A percentile compares a stretch with the other conserved stretches of the same genome.
Evolutionary conservation across 2,329 filamentous ascomycete genomes (phyloP).

Genomic region (Colletotrichum melonis): DNA sequence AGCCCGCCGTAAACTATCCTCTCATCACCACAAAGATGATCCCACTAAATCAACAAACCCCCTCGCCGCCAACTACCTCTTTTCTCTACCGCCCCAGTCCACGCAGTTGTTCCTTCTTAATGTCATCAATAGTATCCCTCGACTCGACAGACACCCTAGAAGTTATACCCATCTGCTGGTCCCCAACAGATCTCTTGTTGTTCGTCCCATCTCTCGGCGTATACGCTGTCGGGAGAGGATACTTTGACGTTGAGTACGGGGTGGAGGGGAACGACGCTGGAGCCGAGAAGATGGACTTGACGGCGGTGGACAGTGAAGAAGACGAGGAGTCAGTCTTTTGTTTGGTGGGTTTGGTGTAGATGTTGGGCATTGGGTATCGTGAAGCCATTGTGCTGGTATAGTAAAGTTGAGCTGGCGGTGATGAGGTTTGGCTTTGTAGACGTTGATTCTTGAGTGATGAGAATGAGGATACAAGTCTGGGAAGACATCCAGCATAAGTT

Average conservation of each 20-base stretch:
- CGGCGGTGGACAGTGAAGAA: not conserved
- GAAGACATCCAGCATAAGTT: not conserved
- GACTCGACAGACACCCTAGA: slow-evolving; percentile 1
- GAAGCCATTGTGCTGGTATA: slow-evolving; percentile 5
- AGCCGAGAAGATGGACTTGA: slow-evolving; percentile 11
- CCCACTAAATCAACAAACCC: no score
- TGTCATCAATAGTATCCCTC: slow-evolving; percentile 13
- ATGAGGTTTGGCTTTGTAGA: not conserved
- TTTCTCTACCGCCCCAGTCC: not conserved
- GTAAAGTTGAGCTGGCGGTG: not conserved
- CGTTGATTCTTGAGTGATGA: not conserved
- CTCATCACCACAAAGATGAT: not conserved
- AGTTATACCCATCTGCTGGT: no score
- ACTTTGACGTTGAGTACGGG: not conserved
- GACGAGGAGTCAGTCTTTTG: not conserved
- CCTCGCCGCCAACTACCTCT: not conserved
- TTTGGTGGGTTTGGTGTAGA: not conserved
- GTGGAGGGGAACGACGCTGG: not conserved
- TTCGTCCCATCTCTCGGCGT: not conserved
- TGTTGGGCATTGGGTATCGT: slow-evolving; percentile 17
- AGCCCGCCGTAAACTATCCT: no score
- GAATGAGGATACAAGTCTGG: not conserved
- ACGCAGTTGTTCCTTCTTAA: not conserved
- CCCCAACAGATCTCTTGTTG: not conserved
- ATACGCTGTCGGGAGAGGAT: slow-evolving; percentile 8